Evolutionary conservation across 2,329 filamentous ascomycete genomes (phyloP).

Genomic region (Aspergillus tanneri): DNA sequence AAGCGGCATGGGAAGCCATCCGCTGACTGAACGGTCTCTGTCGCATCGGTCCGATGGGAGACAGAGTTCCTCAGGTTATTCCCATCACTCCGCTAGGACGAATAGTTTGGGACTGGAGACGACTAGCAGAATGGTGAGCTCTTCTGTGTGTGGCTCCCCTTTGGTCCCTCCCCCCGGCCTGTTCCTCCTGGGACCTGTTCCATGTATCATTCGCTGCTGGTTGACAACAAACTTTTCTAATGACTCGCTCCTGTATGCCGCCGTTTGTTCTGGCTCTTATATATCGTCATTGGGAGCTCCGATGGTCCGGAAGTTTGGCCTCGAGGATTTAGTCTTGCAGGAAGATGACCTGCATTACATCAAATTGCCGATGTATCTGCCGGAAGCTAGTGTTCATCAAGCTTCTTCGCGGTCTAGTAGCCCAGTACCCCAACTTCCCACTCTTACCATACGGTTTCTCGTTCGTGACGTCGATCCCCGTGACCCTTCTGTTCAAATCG

Average conservation of each 20-base stretch:
- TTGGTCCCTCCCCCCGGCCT: conserved; percentile 79
- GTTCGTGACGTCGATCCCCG: conserved; percentile 57
- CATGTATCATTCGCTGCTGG: conserved; percentile 95
- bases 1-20: conserved; percentile 74
- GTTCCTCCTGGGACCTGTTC: conserved; percentile 82
- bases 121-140: conserved; percentile 63
- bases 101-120: conserved; percentile 82
- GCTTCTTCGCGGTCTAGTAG: conserved; percentile 70
- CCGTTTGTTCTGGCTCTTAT: conserved; percentile 87
- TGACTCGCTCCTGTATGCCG: conserved; percentile 83
- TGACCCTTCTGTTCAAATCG: conserved; percentile 70
- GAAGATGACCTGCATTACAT: conserved; percentile 67
- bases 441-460: conserved; percentile 75
- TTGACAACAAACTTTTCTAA: conserved; percentile 87
- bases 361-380: conserved; percentile 80
- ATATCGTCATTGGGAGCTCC: conserved; percentile 76
- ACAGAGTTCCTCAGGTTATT: conserved; percentile 89
- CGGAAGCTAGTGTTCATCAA: conserved; percentile 77
- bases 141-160: conserved; percentile 66
- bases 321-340: conserved; percentile 65
- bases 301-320: conserved; percentile 71
- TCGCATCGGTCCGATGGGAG: conserved; percentile 96
- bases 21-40: conserved; percentile 83
- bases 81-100: conserved; percentile 70
- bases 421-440: conserved; percentile 75